Base-by-base conservation (phyloP, 148 eudicot species). In the Polygonum maritimum region DNA sequence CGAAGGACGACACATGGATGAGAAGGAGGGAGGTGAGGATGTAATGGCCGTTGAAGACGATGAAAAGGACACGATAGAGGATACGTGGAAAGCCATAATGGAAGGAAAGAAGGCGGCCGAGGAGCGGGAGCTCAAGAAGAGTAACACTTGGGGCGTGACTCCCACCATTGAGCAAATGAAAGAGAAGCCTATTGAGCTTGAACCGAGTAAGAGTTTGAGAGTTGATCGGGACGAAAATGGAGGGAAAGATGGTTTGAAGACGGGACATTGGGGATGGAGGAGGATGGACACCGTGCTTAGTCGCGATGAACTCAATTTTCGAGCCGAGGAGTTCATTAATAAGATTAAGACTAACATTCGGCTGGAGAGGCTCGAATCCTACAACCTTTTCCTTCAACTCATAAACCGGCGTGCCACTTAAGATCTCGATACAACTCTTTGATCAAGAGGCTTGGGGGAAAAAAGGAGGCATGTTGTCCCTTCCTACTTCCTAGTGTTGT, bases 351-450 rank as follows among this genome's bases (percentile, higher is more conserved):
- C 36, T 2, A 67, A 36, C n/a, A 67, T 67, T 14, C 71, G 71
- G 21, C 40, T 67, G 6, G 71, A 67, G 45, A 67, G 71, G 71
- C 71, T 67, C 71, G 71, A 67, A 38, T 67, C 71, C 2, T 67
- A 67, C 71, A 67, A 67, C 71, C 71, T 36, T 36, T 67, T 67
- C 71, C 44, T 67, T 67, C n/a, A 35, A 36, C 71, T 67, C 71
- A 67, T 67, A 15, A 67, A 67, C 35, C 71, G 38, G 1, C 45
- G 44, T 2, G 8, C 36, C 15, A 26, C 3, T 44, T 44, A 44
- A 44, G 47, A 44, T 44, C 31, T 26, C 31, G 31, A 26, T 26
- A 6, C 0, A 44, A 44, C 47, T 44, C 47, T 6, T 44, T 7
- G 9, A 41, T 0, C 9, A 44, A 44, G 47, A 44, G 47, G 47